Conservation (phyloP, 257 asterid genomes). For the Solanum chaucha region DNA sequence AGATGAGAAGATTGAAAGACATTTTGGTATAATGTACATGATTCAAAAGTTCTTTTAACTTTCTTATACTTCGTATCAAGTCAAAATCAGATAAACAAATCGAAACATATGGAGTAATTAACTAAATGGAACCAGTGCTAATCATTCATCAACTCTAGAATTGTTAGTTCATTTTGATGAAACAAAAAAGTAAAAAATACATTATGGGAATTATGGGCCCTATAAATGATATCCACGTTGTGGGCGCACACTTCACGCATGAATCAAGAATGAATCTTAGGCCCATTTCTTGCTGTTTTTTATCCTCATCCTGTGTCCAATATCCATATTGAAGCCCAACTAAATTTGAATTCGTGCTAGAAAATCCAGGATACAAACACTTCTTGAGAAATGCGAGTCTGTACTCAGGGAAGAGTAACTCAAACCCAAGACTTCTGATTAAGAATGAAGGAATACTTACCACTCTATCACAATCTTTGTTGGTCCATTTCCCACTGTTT, state of each 20-base stretch:
- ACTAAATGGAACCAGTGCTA: background rate
- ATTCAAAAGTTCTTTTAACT: too few relatives aligned
- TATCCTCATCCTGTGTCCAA: background rate
- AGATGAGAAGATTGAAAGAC: background rate
- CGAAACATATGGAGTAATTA: background rate
- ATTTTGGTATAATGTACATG: background rate
- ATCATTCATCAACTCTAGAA: background rate
- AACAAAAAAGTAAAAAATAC: background rate
- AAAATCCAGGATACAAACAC: rapidly evolving
- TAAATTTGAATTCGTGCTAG: rapidly evolving
- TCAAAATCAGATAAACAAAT: too few relatives aligned
- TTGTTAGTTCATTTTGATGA: background rate
- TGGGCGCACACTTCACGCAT: background rate
- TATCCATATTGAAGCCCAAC: rapidly evolving
- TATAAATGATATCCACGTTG: background rate
- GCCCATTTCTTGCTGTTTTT: background rate
- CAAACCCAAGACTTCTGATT: too few relatives aligned
- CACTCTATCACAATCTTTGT: background rate
- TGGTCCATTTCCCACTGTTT: background rate
- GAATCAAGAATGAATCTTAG: background rate
- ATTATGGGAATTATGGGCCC: background rate
- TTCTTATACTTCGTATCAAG: too few relatives aligned
- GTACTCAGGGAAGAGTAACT: too few relatives aligned
- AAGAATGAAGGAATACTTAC: too few relatives aligned
- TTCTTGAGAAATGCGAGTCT: background rate